Base-by-base conservation (phyloP, 2,329 filamentous ascomycete genomes). In the Zalaria sp. region DNA sequence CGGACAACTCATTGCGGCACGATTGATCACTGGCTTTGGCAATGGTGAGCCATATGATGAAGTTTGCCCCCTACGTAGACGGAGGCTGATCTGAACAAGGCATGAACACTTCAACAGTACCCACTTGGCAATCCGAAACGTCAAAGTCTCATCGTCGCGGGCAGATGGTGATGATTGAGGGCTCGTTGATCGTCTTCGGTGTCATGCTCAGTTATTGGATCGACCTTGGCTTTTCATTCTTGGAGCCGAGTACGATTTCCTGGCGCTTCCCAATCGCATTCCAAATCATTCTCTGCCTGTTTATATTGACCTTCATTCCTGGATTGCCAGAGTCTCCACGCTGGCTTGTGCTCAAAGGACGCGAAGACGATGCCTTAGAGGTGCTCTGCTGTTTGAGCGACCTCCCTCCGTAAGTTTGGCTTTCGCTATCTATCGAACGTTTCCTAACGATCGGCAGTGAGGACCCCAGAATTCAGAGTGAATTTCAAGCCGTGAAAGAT, bases 251-350 rank as follows among this genome's bases (percentile, higher is more conserved):
- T 38, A 25, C 34, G 27, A 35, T 43, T 10, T 42, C 35, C 11
- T 43, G 41, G 41, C 36, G 41, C 26, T 43, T 43, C 31, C 41
- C 41, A 5, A 38, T 43, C 34, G 43, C 44, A 5, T 72, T 77
- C 52, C 73, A 77, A 53, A 72, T 74, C 47, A 50, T 73, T 28
- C 70, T 77, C 41, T 71, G 72, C 0, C 44, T 70, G 1, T 59
- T 75, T 29, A 72, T 75, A 25, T 58, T 71, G 36, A 52, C 46
- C n/a, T 61, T 67, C 36, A 64, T 73, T 34, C 59, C 70, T 42
- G 61, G 62, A 10, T 59, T 76, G 1, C 73, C 73, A 6, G 73
- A 78, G 28, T 74, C 70, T 0, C 73, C 73, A 6, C 65, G 74
- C 40, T 77, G 73, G 69, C 60, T 72, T 1, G 58, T 63, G 3